Evolutionary conservation across 2,329 filamentous ascomycete genomes (phyloP), one percentile per base, ranked within the genome.

Genomic region (Thermothelomyces thermophilus): DNA sequence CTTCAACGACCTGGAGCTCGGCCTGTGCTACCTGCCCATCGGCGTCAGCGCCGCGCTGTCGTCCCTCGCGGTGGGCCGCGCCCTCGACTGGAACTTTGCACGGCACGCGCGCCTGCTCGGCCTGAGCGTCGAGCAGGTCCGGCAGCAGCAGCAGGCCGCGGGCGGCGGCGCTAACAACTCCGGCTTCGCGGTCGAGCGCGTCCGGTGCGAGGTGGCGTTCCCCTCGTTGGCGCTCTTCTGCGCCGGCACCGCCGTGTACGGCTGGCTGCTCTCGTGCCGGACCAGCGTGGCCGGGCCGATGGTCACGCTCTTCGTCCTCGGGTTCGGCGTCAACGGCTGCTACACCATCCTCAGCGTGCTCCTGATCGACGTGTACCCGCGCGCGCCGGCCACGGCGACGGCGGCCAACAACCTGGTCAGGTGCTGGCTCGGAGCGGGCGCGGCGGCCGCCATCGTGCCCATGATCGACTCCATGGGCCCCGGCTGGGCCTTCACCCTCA

Each of bases 61-160:
- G 0, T 73, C 73, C 1, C 56, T 70, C 8, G 59, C 70, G 2
- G 68, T 69, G 2, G 82, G 84, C 1, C 71, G 73, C 2, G 56
- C 80, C 1, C 73, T 87, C 31, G 85, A 88, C 63, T 75, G 75
- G 67, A 87, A 86, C 63, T 90, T 82, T 62, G 72, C 75, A 1
- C 77, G 83, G 1, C 74, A 84, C 51, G 82, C 83, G 11, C 62
- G 65, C 9, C 69, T 66, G 5, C 63, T 79, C 0, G 76, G 76
- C 0, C 43, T 53, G 1, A 31, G 13, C 14, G 72, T 83, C 47
- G 74, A 74, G 48, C 73, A 72, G 56, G 75, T 70, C 41, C 74
- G 76, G 9, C 75, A 75, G 55, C n/a, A n/a, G n/a, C n/a, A n/a
- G n/a, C n/a, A n/a, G n/a, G n/a, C n/a, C n/a, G n/a, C n/a, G n/a